Evolutionary conservation across 73 alveolate species (phyloP), one percentile per base, ranked within the genome.

Genomic region (Blepharisma japonicum): DNA sequence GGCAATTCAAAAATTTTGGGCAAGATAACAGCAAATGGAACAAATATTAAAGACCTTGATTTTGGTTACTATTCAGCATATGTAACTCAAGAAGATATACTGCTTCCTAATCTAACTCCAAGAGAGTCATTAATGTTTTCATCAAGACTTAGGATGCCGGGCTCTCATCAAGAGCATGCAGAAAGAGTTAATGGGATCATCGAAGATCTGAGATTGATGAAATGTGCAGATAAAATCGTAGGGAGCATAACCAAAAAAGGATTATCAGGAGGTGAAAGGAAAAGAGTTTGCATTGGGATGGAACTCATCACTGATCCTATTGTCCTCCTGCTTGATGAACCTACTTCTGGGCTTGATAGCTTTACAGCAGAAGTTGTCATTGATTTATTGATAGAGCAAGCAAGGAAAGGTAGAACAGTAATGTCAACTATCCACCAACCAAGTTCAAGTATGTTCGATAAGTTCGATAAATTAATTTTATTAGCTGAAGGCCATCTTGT

Each of bases 71-170:
- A 32, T 32, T 32, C 42, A 32, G 42, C 42, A 1, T 32, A 32
- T 71, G 95, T 89, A 6, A 85, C 84, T 89, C 86, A 91, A 68
- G 91, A 91, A 42, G 97, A 91, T 86, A 81, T 91, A 21, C 80
- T 91, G 25, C 81, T 86, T 46, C 84, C 55, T 32, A 78, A 90
- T 25, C 72, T 84, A 56, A 86, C 92, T 8, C 88, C 89, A 9
- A 83, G 85, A 56, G 92, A 91, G 68, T 82, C 94, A 6, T 77
- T 89, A 8, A 38, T 74, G 53, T 90, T 90, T 77, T 92, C 93
- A 6, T 91, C 94, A 1, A 14, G 14, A 9, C 23, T 61, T 25
- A 23, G 56, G 50, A 45, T 45, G 51, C 45, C 20, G 6, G 38
- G 21, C 23, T 2, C 8, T 80, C 3, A 51, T 47, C 47, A 23